Evolutionary conservation across 2,329 filamentous ascomycete species (phyloP).

Genomic region (Ceratocystis harringtonii): DNA sequence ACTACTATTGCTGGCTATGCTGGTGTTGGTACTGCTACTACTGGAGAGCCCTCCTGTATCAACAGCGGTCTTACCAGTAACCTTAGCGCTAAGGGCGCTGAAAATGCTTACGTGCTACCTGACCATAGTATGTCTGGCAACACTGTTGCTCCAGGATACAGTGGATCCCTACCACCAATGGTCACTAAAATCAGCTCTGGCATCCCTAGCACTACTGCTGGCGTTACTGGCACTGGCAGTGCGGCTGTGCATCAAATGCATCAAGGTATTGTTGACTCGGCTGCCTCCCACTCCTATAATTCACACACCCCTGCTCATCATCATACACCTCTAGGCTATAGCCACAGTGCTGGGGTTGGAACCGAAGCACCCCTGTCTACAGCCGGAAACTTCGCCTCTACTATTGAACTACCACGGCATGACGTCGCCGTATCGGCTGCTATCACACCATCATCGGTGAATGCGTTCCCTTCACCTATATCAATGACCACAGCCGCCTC

Average conservation of each 20-base stretch:
- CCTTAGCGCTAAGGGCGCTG: background rate
- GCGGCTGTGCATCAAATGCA: conserved; percentile 5
- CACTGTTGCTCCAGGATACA: conserved; percentile 6
- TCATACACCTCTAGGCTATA: background rate
- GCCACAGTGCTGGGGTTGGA: background rate
- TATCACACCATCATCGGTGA: background rate
- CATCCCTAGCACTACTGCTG: background rate
- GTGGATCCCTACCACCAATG: conserved; percentile 3
- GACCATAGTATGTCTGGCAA: background rate
- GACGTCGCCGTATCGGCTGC: conserved; percentile 11
- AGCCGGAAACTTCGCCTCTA: background rate
- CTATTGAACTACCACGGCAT: conserved; percentile 9
- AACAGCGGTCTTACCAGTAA: background rate
- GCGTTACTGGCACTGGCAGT: background rate
- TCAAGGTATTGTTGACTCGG: background rate
- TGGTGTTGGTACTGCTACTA: background rate
- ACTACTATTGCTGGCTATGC: background rate
- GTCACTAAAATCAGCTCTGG: background rate
- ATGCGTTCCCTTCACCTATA: conserved; percentile 16
- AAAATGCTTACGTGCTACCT: background rate
- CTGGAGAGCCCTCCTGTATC: background rate
- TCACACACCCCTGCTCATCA: background rate
- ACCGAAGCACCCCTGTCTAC: conserved; percentile 3
- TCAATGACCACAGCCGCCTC: conserved; percentile 13
- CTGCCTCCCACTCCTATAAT: conserved; percentile 1